phyloP scores from a whole-genome alignment of 2,329 filamentous ascomycete genomes.

The Taxawa tesnikishii region DNA sequence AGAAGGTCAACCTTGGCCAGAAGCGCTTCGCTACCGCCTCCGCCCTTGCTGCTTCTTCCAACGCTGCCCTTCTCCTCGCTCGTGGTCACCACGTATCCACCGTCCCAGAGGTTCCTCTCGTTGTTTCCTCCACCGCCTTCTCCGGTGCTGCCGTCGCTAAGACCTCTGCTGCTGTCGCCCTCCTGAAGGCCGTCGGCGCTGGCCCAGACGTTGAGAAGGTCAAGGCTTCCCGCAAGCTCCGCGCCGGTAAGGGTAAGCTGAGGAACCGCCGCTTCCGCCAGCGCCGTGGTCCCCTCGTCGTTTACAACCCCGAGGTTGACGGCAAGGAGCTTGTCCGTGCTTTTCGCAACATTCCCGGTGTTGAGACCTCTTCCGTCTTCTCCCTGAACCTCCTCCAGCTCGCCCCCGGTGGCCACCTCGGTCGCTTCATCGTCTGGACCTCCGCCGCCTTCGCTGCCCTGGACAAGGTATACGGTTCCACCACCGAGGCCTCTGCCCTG shows the following conservation, averaged over 20 bases:
- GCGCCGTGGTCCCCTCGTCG: slow-evolving; percentile 92
- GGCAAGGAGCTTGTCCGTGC: slow-evolving; percentile 87
- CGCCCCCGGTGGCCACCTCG: slow-evolving; percentile 95
- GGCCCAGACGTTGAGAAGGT: slow-evolving; percentile 89
- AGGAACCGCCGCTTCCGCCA: slow-evolving; percentile 92
- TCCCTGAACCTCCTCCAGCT: slow-evolving; percentile 98
- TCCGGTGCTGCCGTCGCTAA: slow-evolving; percentile 67
- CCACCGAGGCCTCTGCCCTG: slow-evolving; percentile 74
- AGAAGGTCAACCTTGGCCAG: slow-evolving; percentile 99
- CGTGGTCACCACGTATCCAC: slow-evolving; percentile 90
- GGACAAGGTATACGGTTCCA: slow-evolving; percentile 92
- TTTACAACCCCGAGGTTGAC: slow-evolving; percentile 93
- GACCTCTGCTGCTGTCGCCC: slow-evolving; percentile 74
- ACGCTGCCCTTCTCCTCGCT: slow-evolving; percentile 86
- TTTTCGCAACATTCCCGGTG: slow-evolving; percentile 98
- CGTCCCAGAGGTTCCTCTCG: slow-evolving; percentile 93
- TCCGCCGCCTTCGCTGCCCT: slow-evolving; percentile 93
- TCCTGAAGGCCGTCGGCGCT: slow-evolving; percentile 86
- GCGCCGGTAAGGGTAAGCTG: slow-evolving; percentile 98
- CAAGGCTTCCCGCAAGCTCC: slow-evolving; percentile 90
- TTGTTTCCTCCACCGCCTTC: slow-evolving; percentile 85
- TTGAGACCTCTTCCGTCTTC: slow-evolving; percentile 91
- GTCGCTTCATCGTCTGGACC: slow-evolving; percentile 98
- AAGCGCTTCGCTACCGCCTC: slow-evolving; percentile 98
- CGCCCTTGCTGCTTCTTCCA: slow-evolving; percentile 90